A percentile compares a stretch with the other conserved stretches of the same genome.
These are phyloP conservation scores for Herpotrichia juniperi DNA, from an alignment of 2,329 filamentous ascomycete species.

Conservation along the genomic window DNA sequence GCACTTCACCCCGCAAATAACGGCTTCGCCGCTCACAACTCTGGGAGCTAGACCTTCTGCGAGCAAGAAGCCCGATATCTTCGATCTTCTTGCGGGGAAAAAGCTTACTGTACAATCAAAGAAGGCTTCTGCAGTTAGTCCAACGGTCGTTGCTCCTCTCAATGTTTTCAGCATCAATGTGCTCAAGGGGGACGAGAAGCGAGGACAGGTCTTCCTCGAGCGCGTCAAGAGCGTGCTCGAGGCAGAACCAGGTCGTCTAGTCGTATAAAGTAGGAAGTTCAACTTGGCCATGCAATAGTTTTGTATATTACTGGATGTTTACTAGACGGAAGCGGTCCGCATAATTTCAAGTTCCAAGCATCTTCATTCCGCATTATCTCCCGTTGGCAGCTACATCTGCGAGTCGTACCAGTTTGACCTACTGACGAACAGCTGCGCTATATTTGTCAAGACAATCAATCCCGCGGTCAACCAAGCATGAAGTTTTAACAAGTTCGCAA, in stretches of 20 bases:
- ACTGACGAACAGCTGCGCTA: not conserved
- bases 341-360: not conserved
- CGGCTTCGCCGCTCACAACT: slow-evolving; percentile 45
- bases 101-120: slow-evolving; percentile 32
- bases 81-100: slow-evolving; percentile 71
- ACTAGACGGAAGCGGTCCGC: slow-evolving; percentile 1
- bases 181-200: slow-evolving; percentile 77
- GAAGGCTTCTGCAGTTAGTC: slow-evolving; percentile 31
- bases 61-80: slow-evolving; percentile 71
- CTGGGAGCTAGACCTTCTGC: slow-evolving; percentile 39
- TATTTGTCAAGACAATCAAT: not conserved
- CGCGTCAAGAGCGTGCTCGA: slow-evolving; percentile 79
- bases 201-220: slow-evolving; percentile 82
- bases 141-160: slow-evolving; percentile 54
- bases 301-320: slow-evolving; percentile 34
- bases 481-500: not conserved
- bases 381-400: not conserved
- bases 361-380: not conserved
- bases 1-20: slow-evolving; percentile 75
- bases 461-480: not conserved
- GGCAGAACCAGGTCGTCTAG: slow-evolving; percentile 45
- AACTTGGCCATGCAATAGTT: slow-evolving; percentile 20
- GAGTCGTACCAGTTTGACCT: not conserved
- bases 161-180: slow-evolving; percentile 87
- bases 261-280: slow-evolving; percentile 32